Percentiles rank a stretch among this genome's conserved stretches.
Evolutionary conservation across 139 green algal species (phyloP).

Genomic region (Micractinium sp.): DNA sequence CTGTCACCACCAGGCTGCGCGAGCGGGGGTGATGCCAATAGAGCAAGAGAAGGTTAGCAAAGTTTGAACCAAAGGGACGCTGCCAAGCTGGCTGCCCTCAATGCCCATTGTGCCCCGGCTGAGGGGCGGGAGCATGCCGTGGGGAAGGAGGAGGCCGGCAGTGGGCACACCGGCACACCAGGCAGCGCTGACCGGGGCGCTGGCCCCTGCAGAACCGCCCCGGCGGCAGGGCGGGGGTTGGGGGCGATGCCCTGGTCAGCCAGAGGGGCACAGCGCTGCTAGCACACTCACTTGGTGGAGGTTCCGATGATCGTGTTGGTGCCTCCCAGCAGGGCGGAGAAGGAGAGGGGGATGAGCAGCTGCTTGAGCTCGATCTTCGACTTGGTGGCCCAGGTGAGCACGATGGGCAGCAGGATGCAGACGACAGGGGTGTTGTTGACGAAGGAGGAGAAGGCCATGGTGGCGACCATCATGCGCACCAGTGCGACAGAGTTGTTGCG

Average conservation of each 20-base stretch:
- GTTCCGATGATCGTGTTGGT: conserved; percentile 69
- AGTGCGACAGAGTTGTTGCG: conserved; percentile 17
- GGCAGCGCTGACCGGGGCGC: too few species aligned
- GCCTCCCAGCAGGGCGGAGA: conserved; percentile 62
- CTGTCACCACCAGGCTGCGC: conserved; percentile 57
- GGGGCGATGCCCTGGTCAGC: too few species aligned
- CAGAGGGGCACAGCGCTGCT: too few species aligned
- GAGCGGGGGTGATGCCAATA: not conserved
- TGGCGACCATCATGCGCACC: conserved; percentile 29
- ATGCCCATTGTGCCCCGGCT: too few species aligned
- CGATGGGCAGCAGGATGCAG: conserved; percentile 59
- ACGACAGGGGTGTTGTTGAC: conserved; percentile 72
- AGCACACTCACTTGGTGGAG: conserved; percentile 52
- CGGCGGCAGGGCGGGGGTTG: too few species aligned
- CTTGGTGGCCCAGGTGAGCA: conserved; percentile 42
- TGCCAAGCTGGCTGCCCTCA: too few species aligned
- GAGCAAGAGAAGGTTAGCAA: not conserved
- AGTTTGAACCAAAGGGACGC: not conserved
- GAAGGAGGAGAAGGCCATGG: conserved; percentile 52
- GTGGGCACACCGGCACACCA: too few species aligned
- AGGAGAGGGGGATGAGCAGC: conserved; percentile 70
- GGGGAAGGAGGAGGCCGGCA: too few species aligned
- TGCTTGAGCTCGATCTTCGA: conserved; percentile 34
- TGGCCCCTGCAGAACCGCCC: too few species aligned
- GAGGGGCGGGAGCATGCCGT: too few species aligned